Percentiles rank a stretch among this genome's conserved stretches.
phyloP scores from a whole-genome alignment of 2,329 filamentous ascomycete species.

The Harringtonia lauricola region DNA sequence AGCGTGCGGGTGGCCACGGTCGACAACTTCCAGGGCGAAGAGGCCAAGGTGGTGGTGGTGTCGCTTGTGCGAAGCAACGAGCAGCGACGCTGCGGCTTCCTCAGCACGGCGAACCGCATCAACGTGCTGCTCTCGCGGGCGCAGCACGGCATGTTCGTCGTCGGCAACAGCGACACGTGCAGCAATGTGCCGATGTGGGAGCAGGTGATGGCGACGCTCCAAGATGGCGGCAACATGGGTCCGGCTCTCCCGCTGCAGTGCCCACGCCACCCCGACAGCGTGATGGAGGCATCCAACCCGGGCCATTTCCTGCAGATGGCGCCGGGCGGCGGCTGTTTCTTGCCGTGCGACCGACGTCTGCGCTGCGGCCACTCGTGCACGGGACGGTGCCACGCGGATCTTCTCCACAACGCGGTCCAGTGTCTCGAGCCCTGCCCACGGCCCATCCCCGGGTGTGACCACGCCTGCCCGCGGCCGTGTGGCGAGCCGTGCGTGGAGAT shows the following conservation, averaged over 20 bases:
- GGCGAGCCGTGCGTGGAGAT: constrained; percentile 28
- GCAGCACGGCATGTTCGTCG: constrained; percentile 58
- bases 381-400: constrained; percentile 34
- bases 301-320: constrained; percentile 45
- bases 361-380: constrained; percentile 36
- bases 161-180: constrained; percentile 54
- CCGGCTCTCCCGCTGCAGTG: constrained; percentile 42
- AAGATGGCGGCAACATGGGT: constrained; percentile 34
- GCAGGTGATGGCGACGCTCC: constrained; percentile 42
- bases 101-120: constrained; percentile 55
- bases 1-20: constrained; percentile 1
- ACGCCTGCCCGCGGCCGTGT: constrained; percentile 31
- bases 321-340: constrained; percentile 52
- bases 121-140: constrained; percentile 59
- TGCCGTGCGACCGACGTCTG: constrained; percentile 36
- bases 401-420: constrained; percentile 32
- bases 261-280: constrained; percentile 43
- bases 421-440: constrained; percentile 34
- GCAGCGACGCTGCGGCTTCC: constrained; percentile 48
- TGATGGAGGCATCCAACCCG: constrained; percentile 37
- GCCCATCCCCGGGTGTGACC: constrained; percentile 28
- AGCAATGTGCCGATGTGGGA: constrained; percentile 51
- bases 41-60: constrained; percentile 59
- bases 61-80: constrained; percentile 61
- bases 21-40: constrained; percentile 69